A percentile compares a stretch with the other conserved stretches of the same genome.
Conservation (phyloP, 2,329 filamentous ascomycete genomes). For the Neonectria magnoliae region DNA sequence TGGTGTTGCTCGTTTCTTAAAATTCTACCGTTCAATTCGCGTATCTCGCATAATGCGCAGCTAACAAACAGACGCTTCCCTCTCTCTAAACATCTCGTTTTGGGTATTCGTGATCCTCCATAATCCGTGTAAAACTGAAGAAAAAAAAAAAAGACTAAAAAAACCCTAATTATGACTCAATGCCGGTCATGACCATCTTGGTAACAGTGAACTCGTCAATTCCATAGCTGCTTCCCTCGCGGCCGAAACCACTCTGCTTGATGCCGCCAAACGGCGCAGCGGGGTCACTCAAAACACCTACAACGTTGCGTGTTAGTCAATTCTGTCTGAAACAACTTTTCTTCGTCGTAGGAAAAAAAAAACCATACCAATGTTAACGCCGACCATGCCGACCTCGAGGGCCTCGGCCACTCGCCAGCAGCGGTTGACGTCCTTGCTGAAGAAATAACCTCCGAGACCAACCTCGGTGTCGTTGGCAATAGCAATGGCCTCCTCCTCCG, state of each 20-base stretch:
- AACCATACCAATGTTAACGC: conserved; percentile 45
- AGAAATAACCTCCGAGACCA: conserved; percentile 79
- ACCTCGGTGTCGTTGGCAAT: conserved; percentile 74
- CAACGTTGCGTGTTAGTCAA: conserved; percentile 27
- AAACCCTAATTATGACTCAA: conserved; percentile 37
- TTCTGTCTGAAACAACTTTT: not conserved
- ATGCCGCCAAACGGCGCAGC: conserved; percentile 76
- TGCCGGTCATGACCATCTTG: conserved; percentile 62
- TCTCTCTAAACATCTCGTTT: conserved; percentile 12
- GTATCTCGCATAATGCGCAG: conserved; percentile 12
- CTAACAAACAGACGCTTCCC: not conserved
- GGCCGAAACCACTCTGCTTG: conserved; percentile 80
- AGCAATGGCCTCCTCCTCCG: conserved; percentile 73
- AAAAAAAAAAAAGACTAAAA: too few species aligned
- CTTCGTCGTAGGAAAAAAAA: not conserved
- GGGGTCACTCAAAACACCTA: conserved; percentile 60
- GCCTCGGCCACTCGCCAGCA: conserved; percentile 55
- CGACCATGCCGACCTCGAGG: conserved; percentile 57
- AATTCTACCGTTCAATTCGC: conserved; percentile 7
- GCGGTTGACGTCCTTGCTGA: conserved; percentile 56
- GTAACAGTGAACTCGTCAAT: conserved; percentile 76
- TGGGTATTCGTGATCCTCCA: conserved; percentile 35
- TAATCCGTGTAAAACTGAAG: conserved; percentile 14
- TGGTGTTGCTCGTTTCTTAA: not conserved
- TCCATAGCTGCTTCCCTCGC: conserved; percentile 78